Percentiles rank a stretch among this genome's conserved stretches.
phyloP scores from a whole-genome alignment of 129 eudicot species.

The Arctium minus region DNA sequence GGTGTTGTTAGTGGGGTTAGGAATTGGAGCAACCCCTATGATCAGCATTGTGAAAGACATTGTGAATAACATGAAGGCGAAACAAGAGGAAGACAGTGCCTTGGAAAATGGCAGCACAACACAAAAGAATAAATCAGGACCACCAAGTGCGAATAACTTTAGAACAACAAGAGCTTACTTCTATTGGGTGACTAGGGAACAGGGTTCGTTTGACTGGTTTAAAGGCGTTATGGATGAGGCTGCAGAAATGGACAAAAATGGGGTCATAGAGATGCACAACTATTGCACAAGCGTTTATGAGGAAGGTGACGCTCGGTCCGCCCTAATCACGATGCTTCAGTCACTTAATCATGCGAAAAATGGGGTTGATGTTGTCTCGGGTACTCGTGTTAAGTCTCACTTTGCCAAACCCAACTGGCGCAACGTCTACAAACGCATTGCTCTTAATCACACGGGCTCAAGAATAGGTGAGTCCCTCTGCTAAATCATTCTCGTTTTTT shows the following conservation, averaged over 20 bases:
- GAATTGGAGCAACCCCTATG: constrained; percentile 97
- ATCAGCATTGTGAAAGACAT: constrained; percentile 93
- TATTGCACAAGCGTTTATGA: constrained; percentile 85
- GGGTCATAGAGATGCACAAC: constrained; percentile 85
- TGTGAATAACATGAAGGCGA: constrained; percentile 70
- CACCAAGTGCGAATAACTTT: constrained; percentile 42
- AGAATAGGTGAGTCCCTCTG: constrained; percentile 54
- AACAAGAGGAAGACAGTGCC: constrained; percentile 47
- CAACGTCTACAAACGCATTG: constrained; percentile 60
- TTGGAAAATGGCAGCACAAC: constrained; percentile 41
- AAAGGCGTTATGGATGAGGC: constrained; percentile 87
- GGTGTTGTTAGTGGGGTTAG: constrained; percentile 78
- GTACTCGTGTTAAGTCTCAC: constrained; percentile 81
- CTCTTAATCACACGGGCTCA: constrained; percentile 55
- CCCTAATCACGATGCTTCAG: constrained; percentile 75
- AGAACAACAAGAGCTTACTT: constrained; percentile 69
- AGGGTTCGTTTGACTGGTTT: constrained; percentile 92
- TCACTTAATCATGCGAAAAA: constrained; percentile 71
- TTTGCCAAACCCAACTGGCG: constrained; percentile 87
- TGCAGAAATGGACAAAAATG: constrained; percentile 62
- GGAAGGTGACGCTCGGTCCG: constrained; percentile 85
- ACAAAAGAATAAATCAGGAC: constrained; percentile 40
- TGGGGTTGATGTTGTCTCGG: constrained; percentile 84
- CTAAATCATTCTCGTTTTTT: neutral
- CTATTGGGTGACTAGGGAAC: constrained; percentile 94